Conservation (phyloP, 176 grass and related monocot genomes). For the Pharus latifolius region DNA sequence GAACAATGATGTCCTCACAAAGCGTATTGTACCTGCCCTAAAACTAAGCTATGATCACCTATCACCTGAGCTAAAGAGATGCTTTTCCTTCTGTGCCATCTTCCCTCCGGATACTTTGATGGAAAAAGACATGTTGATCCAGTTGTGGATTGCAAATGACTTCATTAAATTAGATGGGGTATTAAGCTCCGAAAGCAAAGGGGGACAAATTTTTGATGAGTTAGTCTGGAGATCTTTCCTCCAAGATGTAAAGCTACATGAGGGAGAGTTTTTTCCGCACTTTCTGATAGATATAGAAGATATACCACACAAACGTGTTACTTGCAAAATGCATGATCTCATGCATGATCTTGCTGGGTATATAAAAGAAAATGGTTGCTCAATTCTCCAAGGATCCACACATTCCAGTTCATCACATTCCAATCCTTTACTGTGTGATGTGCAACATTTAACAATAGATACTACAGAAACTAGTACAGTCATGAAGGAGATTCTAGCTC, state of each 20-base stretch:
- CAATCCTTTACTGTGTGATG: no score
- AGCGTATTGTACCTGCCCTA: no score
- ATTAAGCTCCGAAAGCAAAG: background rate
- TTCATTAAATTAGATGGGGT: background rate
- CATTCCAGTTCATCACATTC: background rate
- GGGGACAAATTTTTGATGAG: background rate
- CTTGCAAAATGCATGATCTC: constrained; percentile 5
- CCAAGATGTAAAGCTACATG: background rate
- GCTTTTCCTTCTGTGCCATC: constrained; percentile 18
- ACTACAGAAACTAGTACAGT: background rate
- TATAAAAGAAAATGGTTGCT: background rate
- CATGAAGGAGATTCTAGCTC: background rate
- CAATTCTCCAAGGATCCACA: background rate
- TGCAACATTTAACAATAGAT: background rate
- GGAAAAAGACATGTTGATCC: constrained; percentile 7
- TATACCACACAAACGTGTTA: background rate
- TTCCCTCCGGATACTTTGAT: constrained; percentile 17
- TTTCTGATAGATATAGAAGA: no score
- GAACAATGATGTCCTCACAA: no score
- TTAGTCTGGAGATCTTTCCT: constrained; percentile 13
- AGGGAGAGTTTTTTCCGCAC: no score
- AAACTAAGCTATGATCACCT: constrained; percentile 28
- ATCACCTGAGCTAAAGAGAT: constrained; percentile 5
- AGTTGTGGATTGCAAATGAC: constrained; percentile 26
- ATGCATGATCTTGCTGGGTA: constrained; percentile 27